A percentile compares a stretch with the other conserved stretches of the same genome.
Conservation (phyloP, 2,329 filamentous ascomycete genomes). For the Claviceps quebecensis region DNA sequence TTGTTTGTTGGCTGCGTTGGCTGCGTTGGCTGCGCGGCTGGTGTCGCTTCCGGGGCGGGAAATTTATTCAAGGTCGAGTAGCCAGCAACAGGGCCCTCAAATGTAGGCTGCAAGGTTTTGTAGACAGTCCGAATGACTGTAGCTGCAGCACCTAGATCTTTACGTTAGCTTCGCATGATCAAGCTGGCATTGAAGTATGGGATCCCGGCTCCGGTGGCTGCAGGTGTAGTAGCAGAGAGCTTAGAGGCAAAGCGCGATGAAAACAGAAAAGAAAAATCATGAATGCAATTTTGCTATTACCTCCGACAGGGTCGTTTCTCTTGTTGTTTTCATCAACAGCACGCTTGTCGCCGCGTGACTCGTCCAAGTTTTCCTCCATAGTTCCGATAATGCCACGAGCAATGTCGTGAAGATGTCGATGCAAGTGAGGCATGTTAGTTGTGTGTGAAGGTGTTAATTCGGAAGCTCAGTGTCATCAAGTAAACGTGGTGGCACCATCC, state of each 20-base stretch:
- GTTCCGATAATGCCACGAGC: slow-evolving; percentile 2
- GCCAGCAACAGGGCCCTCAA: slow-evolving; percentile 27
- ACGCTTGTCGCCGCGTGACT: not conserved
- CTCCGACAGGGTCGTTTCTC: not conserved
- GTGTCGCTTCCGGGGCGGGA: slow-evolving; percentile 5
- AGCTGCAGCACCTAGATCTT: slow-evolving; percentile 1
- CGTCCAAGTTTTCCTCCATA: not conserved
- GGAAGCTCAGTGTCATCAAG: slow-evolving; percentile 1
- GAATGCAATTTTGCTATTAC: not conserved
- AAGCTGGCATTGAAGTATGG: no score
- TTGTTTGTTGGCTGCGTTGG: not conserved
- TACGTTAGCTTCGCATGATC: not conserved
- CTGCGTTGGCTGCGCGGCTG: not conserved
- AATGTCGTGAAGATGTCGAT: slow-evolving; percentile 13
- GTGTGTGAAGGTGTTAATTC: not conserved
- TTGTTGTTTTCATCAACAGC: not conserved
- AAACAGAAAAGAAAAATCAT: not conserved
- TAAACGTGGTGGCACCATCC: not conserved
- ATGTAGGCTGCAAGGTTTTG: slow-evolving; percentile 26
- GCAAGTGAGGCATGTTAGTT: slow-evolving; percentile 17
- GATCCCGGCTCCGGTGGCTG: no score
- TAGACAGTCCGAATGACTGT: slow-evolving; percentile 26
- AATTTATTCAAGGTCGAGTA: slow-evolving; percentile 22
- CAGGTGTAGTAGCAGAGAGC: no score
- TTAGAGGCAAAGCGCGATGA: not conserved